Evolutionary conservation across 768 basidiomycete species (phyloP).

Genomic region (Phanerochaete carnosa): DNA sequence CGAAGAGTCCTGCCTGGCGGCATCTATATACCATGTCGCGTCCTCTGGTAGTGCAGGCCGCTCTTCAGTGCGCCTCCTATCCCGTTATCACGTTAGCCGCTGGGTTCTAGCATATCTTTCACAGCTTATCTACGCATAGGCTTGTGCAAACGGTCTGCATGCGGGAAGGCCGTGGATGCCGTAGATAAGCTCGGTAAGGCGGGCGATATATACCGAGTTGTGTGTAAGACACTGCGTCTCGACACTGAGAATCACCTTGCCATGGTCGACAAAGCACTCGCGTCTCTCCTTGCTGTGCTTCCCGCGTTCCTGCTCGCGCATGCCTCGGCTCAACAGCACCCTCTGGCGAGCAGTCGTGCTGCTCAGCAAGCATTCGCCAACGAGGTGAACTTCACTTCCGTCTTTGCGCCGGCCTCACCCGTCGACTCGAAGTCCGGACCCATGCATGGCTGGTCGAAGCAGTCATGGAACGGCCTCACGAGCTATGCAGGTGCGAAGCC

Average conservation of each 20-base stretch:
- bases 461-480: conserved; percentile 26
- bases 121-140: neutral
- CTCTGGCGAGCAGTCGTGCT: neutral
- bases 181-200: neutral
- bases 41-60: no score
- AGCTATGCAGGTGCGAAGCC: conserved; percentile 25
- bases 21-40: no score
- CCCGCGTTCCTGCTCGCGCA: neutral
- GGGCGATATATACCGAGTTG: neutral
- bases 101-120: neutral
- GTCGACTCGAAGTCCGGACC: neutral
- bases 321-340: neutral
- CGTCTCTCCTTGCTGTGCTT: neutral
- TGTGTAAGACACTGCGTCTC: neutral
- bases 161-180: neutral
- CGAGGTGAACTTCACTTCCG: conserved; percentile 3
- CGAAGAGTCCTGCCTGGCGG: no score
- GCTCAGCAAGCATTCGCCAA: neutral
- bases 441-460: conserved; percentile 9
- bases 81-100: no score
- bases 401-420: neutral
- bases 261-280: neutral
- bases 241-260: neutral
- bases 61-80: neutral
- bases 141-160: neutral